phyloP scores from a whole-genome alignment of 2,329 filamentous ascomycete genomes.

The Hymenoscyphus salicellus region DNA sequence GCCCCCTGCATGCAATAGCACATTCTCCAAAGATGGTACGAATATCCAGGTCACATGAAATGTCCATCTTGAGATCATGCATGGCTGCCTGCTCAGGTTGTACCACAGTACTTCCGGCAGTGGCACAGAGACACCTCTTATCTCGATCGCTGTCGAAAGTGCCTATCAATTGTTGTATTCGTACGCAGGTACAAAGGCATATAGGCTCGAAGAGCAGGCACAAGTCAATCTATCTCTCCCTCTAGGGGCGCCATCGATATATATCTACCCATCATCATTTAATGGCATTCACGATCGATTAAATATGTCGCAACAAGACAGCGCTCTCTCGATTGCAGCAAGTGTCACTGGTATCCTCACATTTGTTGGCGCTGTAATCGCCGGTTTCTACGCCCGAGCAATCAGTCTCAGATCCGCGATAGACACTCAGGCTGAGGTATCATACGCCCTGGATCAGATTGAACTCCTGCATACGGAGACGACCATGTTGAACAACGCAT shows the following conservation, averaged over 20 bases:
- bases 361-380: constrained; percentile 22
- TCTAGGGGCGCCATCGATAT: not conserved
- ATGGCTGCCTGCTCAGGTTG: not conserved
- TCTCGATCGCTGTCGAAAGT: not conserved
- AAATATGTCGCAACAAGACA: constrained; percentile 13
- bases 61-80: not conserved
- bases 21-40: not conserved
- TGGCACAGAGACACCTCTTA: not conserved
- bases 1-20: not conserved
- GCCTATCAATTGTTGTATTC: not conserved
- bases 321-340: constrained; percentile 19
- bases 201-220: not conserved
- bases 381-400: constrained; percentile 23
- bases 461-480: constrained; percentile 26
- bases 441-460: constrained; percentile 24
- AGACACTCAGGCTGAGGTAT: constrained; percentile 25
- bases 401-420: constrained; percentile 23
- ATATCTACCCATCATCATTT: not conserved
- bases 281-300: not conserved
- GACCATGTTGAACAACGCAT: constrained; percentile 26
- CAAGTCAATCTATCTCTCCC: not conserved
- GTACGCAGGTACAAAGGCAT: not conserved
- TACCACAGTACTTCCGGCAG: not conserved
- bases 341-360: constrained; percentile 25
- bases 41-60: not conserved